These are phyloP conservation scores for Trametes meyenii DNA, from an alignment of 768 basidiomycete genomes.

Conservation along the genomic window DNA sequence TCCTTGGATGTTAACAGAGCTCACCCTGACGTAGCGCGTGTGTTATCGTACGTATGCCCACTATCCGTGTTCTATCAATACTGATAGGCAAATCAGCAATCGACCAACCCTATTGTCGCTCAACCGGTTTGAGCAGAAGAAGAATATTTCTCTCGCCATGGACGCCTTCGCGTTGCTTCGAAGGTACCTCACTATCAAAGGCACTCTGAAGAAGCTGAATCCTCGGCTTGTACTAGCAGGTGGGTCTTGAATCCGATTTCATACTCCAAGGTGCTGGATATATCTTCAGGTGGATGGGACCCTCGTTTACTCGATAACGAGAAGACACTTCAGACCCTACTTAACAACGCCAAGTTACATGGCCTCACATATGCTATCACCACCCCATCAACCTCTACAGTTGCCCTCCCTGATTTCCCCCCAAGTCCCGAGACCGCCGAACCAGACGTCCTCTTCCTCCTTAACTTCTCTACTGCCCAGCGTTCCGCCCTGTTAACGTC, in stretches of 20 bases:
- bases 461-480: conserved; percentile 87
- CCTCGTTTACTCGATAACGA: conserved; percentile 85
- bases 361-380: conserved; percentile 62
- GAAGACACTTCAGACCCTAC: conserved; percentile 62
- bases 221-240: conserved; percentile 83
- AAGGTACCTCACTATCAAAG: conserved; percentile 28
- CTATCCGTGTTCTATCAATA: neutral
- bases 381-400: conserved; percentile 47
- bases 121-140: conserved; percentile 96
- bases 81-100: conserved; percentile 39
- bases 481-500: conserved; percentile 78
- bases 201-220: conserved; percentile 29
- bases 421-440: conserved; percentile 23
- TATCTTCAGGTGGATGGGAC: conserved; percentile 80
- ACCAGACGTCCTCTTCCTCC: conserved; percentile 81
- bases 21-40: conserved; percentile 54
- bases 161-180: conserved; percentile 69
- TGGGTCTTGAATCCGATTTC: conserved; percentile 30
- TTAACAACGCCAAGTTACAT: conserved; percentile 55
- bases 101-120: conserved; percentile 82
- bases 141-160: conserved; percentile 84
- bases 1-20: conserved; percentile 38
- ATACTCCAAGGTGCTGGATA: neutral
- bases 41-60: conserved; percentile 56
- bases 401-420: conserved; percentile 45